Conservation (phyloP, 257 asterid genomes). For the Solanum arcanum region DNA sequence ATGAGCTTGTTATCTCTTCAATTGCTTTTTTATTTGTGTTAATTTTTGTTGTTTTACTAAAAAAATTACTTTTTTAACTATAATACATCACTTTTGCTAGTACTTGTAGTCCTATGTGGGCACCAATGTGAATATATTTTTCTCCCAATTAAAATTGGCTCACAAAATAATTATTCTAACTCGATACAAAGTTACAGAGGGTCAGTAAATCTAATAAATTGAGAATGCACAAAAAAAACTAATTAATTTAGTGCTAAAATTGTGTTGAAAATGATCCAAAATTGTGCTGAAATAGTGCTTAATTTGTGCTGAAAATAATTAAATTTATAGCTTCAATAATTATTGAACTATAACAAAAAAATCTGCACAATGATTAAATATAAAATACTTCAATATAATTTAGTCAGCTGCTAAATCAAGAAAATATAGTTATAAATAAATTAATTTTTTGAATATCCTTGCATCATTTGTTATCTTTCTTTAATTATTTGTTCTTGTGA, state of each 20-base stretch:
- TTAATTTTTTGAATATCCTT: no score
- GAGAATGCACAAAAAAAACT: neutral
- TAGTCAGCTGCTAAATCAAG: neutral
- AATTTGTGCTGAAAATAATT: no score
- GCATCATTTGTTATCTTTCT: neutral
- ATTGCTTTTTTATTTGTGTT: neutral
- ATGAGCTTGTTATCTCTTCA: neutral
- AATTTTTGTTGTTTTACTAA: no score
- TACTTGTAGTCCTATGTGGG: no score
- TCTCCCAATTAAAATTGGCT: neutral
- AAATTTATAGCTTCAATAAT: neutral
- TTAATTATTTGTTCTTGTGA: no score
- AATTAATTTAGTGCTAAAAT: neutral
- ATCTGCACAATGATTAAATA: neutral
- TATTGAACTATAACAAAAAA: no score
- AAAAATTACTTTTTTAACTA: no score
- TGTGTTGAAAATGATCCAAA: neutral
- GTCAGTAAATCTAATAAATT: no score
- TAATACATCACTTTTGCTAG: no score
- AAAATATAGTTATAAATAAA: neutral
- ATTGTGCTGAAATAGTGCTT: neutral
- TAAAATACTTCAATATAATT: no score
- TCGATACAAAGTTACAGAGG: neutral
- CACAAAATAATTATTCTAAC: neutral
- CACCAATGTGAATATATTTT: no score